Evolutionary conservation across 2,329 filamentous ascomycete species (phyloP), one percentile per base, ranked within the genome.

Genomic region (Emmonsiellopsis sp.): DNA sequence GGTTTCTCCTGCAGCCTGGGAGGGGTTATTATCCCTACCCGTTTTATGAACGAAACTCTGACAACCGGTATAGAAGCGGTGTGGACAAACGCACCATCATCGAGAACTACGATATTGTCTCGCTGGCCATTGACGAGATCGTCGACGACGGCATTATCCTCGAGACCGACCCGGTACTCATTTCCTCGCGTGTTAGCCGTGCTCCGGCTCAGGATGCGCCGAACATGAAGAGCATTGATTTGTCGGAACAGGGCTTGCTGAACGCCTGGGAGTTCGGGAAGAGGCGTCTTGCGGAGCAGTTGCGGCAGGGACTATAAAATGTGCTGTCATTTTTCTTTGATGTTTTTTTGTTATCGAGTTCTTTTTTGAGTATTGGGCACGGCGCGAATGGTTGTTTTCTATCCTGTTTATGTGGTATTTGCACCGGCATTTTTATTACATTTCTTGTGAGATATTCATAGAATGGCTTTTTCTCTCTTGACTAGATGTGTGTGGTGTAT

Each of bases 81-180:
- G 91, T 94, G 50, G 93, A 98, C 77, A 96, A 96, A 80, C 86
- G 93, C 61, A 97, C 93, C 54, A 90, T 97, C 61, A 86, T 97
- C 66, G 93, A 98, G 75, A 97, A 97, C 80, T 98, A 97, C 78
- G 93, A 97, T 72, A 81, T 97, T 20, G 88, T 96, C 58, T 87
- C 90, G 11, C 82, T 98, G 52, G 89, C 91, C 44, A 88, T 98
- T 59, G 93, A 98, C 71, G 93, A 98, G 73, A 92, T 94, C 58
- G 83, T 94, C 52, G 90, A 95, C 72, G 90, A 95, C 67, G 93
- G 93, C 56, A 94, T 97, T 68, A 92, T 98, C 63, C 83, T 98
- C 57, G 93, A 98, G 76, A 97, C 92, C 0, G 93, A 98, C 70
- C 91, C 93, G 1, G 92, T 93, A 59, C 87, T 95, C 65, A 88